These are phyloP conservation scores for Candida tammaniensis DNA, from an alignment of 805 yeast genomes.

Conservation along the genomic window DNA sequence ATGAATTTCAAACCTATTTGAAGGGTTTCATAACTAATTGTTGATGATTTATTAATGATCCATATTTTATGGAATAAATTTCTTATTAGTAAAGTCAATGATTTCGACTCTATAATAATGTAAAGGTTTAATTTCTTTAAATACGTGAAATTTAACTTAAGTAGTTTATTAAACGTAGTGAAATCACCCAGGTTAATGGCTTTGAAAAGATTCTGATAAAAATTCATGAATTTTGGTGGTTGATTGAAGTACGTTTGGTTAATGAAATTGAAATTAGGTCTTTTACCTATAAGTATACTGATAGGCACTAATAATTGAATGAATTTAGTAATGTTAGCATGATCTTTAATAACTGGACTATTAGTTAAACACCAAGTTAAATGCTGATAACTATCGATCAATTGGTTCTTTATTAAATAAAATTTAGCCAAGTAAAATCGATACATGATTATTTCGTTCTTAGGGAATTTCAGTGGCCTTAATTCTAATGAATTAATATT, in stretches of 20 bases:
- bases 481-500: constrained; percentile 54
- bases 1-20: constrained; percentile 17
- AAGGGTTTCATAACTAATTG: constrained; percentile 28
- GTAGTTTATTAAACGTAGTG: constrained; percentile 25
- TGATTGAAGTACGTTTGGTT: constrained; percentile 10
- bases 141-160: constrained; percentile 28
- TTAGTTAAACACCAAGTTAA: constrained; percentile 51
- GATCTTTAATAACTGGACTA: constrained; percentile 28
- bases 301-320: constrained; percentile 51
- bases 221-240: constrained; percentile 18
- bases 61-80: constrained; percentile 40
- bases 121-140: constrained; percentile 37
- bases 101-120: constrained; percentile 45
- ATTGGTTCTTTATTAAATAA: constrained; percentile 51
- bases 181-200: constrained; percentile 45
- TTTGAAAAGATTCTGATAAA: constrained; percentile 36
- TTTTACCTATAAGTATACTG: constrained; percentile 52
- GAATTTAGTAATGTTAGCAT: constrained; percentile 38
- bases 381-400: constrained; percentile 47
- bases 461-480: constrained; percentile 37
- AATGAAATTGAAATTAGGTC: constrained; percentile 36
- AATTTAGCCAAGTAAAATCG: constrained; percentile 54
- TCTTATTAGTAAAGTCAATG: constrained; percentile 43
- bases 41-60: constrained; percentile 24
- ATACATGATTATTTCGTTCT: constrained; percentile 48